Conservation (phyloP, 2,329 filamentous ascomycete genomes). For the Akanthomyces muscarius region DNA sequence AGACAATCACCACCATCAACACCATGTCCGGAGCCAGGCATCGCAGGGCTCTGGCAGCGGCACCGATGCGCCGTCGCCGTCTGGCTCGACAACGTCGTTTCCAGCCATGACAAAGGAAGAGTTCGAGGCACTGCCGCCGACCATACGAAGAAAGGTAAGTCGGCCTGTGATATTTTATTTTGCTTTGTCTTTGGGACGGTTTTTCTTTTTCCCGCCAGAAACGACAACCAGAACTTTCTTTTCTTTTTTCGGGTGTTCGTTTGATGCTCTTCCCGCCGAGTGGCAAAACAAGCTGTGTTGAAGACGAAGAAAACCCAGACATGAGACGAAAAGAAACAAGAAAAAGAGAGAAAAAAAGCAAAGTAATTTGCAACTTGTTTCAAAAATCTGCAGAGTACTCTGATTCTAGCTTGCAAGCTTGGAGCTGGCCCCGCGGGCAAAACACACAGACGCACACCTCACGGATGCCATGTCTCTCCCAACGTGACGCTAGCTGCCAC, state of each 20-base stretch:
- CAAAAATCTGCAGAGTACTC: background rate
- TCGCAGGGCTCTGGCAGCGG: conserved; percentile 14
- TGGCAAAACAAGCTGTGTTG: background rate
- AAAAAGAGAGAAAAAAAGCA: background rate
- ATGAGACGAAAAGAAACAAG: background rate
- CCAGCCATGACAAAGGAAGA: conserved; percentile 19
- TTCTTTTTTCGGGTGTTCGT: background rate
- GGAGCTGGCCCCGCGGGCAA: background rate
- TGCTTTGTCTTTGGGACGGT: background rate
- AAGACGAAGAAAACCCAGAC: background rate
- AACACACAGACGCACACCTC: conserved; percentile 15
- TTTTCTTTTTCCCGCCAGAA: background rate
- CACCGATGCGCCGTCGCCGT: conserved; percentile 2
- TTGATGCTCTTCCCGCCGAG: background rate
- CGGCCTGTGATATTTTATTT: too few relatives aligned
- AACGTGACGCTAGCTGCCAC: conserved; percentile 3
- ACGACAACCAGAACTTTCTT: background rate
- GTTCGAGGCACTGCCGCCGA: conserved; percentile 20
- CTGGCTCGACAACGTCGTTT: background rate
- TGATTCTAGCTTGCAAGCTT: background rate
- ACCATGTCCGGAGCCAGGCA: background rate
- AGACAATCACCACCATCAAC: background rate
- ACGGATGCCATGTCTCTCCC: background rate
- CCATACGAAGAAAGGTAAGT: conserved; percentile 23
- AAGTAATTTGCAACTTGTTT: background rate